Base-by-base conservation (phyloP, 441 rosid species). In the Codiaeum variegatum region DNA sequence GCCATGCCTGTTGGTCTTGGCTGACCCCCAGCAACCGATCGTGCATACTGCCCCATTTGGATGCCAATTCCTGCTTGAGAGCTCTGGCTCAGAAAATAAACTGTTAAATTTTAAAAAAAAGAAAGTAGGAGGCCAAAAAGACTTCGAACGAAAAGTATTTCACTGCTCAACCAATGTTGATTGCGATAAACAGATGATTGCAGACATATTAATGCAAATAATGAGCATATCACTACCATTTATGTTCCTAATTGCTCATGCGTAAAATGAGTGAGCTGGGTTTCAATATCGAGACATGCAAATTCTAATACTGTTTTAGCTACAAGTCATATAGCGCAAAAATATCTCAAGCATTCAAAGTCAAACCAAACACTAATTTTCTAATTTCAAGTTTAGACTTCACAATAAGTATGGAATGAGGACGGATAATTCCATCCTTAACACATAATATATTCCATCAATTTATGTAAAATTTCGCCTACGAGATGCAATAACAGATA, bases 1-100 rank as follows among this genome's bases (percentile, higher is more conserved):
- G 85, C 90, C 84, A 87, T 78, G 71, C 92, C 98, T 10, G 81
- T 80, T 36, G 94, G 91, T 24, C 93, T 89, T 10, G 97, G 88
- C 84, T 87, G 97, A n/a, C 94, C 94, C 68, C 88, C 90, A 71
- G 87, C 73, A 56, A 84, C 65, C 3, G 88, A 75, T 11, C 94
- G 92, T 64, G 94, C 90, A 55, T 86, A 83, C 66, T 84, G 87
- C 66, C 97, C 88, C 51, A 73, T 16, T 61, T 67, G 76, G 70
- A 73, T 80, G 52, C 70, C 71, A 61, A 83, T 23, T 52, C 84
- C 88, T 74, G 74, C 86, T 72, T 84, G 89, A 49, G 76, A 77
- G 76, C 65, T 80, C 85, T 81, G 88, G 67, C 21, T 59, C 70
- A 70, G 52, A 7, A 70, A 71, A 67, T 21, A 19, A 54, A 66